Evolutionary conservation across 2,329 filamentous ascomycete genomes (phyloP).

Genomic region (Seiridium unicorne): DNA sequence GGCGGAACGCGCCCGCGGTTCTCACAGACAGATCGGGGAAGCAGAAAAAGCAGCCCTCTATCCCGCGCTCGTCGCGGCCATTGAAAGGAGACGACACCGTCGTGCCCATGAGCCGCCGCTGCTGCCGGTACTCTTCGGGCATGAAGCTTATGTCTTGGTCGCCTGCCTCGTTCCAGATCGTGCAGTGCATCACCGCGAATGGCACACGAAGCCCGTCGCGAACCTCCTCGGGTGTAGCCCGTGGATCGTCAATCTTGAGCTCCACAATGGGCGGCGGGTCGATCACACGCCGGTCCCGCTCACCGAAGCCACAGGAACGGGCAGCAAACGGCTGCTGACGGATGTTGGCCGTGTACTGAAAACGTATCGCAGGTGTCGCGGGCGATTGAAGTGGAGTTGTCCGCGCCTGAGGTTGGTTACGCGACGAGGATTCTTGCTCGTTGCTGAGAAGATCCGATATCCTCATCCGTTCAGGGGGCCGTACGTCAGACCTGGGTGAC

Average conservation of each 20-base stretch:
- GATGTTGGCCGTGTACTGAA: constrained; percentile 52
- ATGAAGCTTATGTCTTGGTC: constrained; percentile 67
- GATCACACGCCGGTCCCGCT: constrained; percentile 77
- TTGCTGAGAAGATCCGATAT: constrained; percentile 28
- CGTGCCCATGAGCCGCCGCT: constrained; percentile 76
- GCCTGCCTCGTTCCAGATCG: constrained; percentile 69
- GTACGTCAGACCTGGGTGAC: constrained; percentile 20
- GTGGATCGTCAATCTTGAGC: constrained; percentile 61
- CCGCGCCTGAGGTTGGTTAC: constrained; percentile 17
- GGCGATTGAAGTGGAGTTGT: constrained; percentile 14
- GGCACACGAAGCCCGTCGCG: constrained; percentile 54
- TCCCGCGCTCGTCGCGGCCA: constrained; percentile 69
- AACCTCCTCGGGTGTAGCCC: constrained; percentile 52
- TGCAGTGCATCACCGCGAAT: constrained; percentile 73
- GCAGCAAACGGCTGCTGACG: constrained; percentile 78
- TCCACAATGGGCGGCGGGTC: constrained; percentile 83
- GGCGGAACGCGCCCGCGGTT: constrained; percentile 71
- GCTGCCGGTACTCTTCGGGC: constrained; percentile 69
- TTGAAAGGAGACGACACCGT: constrained; percentile 75
- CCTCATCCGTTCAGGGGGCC: constrained; percentile 25
- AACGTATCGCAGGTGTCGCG: constrained; percentile 7
- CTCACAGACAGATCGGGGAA: constrained; percentile 81
- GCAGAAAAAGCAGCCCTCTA: constrained; percentile 81
- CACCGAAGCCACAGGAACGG: constrained; percentile 79
- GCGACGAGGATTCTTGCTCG: constrained; percentile 17